Percentiles rank a stretch among this genome's conserved stretches.
Evolutionary conservation across 306 rosid genomes (phyloP).

Genomic region (Ochetophila trinervis): DNA sequence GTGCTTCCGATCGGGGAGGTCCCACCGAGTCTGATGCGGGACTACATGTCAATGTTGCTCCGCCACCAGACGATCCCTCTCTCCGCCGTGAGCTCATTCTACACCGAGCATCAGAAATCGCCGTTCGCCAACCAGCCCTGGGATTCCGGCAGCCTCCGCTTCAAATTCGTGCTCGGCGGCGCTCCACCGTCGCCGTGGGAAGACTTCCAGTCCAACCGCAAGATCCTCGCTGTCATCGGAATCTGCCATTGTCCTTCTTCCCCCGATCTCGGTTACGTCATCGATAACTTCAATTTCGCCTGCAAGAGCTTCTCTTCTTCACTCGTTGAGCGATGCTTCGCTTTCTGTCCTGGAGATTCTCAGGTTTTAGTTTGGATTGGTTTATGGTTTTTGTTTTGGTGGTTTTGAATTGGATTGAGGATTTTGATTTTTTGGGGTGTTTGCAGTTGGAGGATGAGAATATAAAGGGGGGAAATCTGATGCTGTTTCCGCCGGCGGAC

Average conservation of each 20-base stretch:
- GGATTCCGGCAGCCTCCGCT: conserved; percentile 80
- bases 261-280: conserved; percentile 61
- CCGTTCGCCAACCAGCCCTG: conserved; percentile 91
- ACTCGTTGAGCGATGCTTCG: conserved; percentile 84
- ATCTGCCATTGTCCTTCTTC: conserved; percentile 94
- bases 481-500: conserved; percentile 95
- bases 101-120: conserved; percentile 90
- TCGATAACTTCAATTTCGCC: conserved; percentile 45
- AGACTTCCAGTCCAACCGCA: conserved; percentile 89
- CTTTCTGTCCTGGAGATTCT: conserved; percentile 80
- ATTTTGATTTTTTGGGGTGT: not conserved
- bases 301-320: conserved; percentile 64
- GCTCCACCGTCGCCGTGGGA: conserved; percentile 88
- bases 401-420: conserved; percentile 8
- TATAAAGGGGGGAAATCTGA: conserved; percentile 67
- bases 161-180: conserved; percentile 86
- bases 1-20: conserved; percentile 82
- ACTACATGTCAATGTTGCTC: conserved; percentile 73
- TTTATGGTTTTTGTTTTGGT: not conserved
- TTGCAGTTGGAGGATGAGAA: conserved; percentile 87
- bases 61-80: conserved; percentile 79
- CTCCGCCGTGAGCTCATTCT: conserved; percentile 82
- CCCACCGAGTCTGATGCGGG: conserved; percentile 59
- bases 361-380: conserved; percentile 43
- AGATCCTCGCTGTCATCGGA: conserved; percentile 78